Conservation (phyloP, 768 basidiomycete genomes). For the Terana coerulea region DNA sequence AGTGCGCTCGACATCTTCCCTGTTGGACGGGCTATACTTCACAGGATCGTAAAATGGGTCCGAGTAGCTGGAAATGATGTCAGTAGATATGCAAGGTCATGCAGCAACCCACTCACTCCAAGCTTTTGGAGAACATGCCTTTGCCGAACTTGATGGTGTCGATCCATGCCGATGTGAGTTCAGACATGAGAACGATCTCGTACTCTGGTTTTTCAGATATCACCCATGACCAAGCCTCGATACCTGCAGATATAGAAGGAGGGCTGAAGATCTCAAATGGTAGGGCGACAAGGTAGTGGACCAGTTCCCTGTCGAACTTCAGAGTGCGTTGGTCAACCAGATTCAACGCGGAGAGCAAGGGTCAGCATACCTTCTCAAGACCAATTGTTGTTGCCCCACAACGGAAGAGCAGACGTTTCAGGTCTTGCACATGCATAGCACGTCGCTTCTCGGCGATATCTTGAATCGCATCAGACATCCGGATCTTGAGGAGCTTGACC, state of each 20-base stretch:
- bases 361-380: slow-evolving; percentile 47
- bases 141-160: slow-evolving; percentile 70
- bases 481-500: slow-evolving; percentile 59
- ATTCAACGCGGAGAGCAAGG: not conserved
- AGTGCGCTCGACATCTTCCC: slow-evolving; percentile 73
- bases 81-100: not conserved
- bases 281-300: slow-evolving; percentile 82
- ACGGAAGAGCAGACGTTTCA: slow-evolving; percentile 82
- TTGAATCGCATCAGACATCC: slow-evolving; percentile 61
- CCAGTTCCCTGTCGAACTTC: slow-evolving; percentile 80
- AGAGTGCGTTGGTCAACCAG: not conserved
- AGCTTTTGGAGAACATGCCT: slow-evolving; percentile 76
- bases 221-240: slow-evolving; percentile 97
- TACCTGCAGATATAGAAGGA: slow-evolving; percentile 77
- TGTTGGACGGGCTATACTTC: slow-evolving; percentile 88
- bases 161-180: slow-evolving; percentile 86
- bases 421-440: slow-evolving; percentile 72
- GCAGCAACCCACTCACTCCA: slow-evolving; percentile 63
- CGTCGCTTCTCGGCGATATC: slow-evolving; percentile 72
- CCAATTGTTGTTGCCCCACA: slow-evolving; percentile 81
- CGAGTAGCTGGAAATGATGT: slow-evolving; percentile 51
- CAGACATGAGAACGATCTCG: slow-evolving; percentile 81
- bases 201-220: slow-evolving; percentile 79
- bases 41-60: slow-evolving; percentile 88
- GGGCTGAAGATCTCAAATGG: slow-evolving; percentile 91